These are phyloP conservation scores for Gentiana dahurica DNA, from an alignment of 257 asterid genomes.

Conservation along the genomic window DNA sequence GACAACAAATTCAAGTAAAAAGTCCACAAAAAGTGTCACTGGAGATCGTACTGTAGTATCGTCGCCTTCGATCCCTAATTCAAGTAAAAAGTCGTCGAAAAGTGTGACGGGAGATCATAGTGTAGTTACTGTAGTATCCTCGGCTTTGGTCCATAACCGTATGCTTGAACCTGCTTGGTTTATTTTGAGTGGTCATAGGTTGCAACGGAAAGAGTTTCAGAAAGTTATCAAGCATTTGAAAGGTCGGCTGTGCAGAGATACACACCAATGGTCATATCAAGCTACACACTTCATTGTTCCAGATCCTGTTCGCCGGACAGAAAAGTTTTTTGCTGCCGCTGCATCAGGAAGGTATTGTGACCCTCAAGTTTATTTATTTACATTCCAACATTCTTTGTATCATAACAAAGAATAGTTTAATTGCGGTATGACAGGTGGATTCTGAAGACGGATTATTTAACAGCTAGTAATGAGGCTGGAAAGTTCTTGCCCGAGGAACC, in stretches of 20 bases:
- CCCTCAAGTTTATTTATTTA: too few species aligned
- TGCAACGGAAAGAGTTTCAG: slow-evolving; percentile 84
- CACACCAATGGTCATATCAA: slow-evolving; percentile 93
- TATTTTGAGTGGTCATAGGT: slow-evolving; percentile 69
- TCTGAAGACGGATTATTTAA: slow-evolving; percentile 73
- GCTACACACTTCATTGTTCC: slow-evolving; percentile 92
- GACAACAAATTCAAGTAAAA: slow-evolving; percentile 15
- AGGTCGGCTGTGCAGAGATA: slow-evolving; percentile 77
- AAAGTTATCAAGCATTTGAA: slow-evolving; percentile 51
- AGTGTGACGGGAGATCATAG: slow-evolving; percentile 6
- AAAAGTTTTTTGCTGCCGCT: slow-evolving; percentile 91
- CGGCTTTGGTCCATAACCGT: too few species aligned
- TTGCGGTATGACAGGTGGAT: slow-evolving; percentile 67
- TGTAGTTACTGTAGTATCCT: background rate
- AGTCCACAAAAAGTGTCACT: slow-evolving; percentile 13
- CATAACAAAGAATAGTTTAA: background rate
- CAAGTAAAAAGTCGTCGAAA: slow-evolving; percentile 16
- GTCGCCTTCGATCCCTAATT: slow-evolving; percentile 10
- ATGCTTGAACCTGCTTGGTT: slow-evolving; percentile 42
- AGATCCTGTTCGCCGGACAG: slow-evolving; percentile 80
- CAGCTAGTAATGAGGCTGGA: slow-evolving; percentile 76
- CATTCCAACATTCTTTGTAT: background rate
- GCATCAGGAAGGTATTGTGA: slow-evolving; percentile 82
- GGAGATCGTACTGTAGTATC: slow-evolving; percentile 8
- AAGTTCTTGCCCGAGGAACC: slow-evolving; percentile 61